Evolutionary conservation across 352 stramenopile genomes (phyloP), one percentile per base, ranked within the genome.

Genomic region (Salisapilia sapeloensis): DNA sequence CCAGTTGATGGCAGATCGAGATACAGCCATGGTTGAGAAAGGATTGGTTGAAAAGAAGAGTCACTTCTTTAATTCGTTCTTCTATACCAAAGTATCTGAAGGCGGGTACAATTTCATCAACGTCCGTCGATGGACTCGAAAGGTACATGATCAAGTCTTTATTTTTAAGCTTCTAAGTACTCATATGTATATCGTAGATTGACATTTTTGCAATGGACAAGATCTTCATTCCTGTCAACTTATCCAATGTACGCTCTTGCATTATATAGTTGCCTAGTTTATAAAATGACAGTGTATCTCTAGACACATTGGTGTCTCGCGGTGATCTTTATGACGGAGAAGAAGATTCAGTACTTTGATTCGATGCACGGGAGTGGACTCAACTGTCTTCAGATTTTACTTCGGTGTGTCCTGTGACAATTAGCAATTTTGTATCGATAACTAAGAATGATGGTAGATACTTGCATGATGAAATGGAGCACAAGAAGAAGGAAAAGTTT

Each of bases 201-300:
- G 75, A 91, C 43, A 17, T 91, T n/a, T 91, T 91, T 36, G 47
- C 66, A n/a, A 84, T 91, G 71, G 75, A 91, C 55, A 91, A 91
- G 40, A 61, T 91, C 42, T 87, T 87, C 38, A 58, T 91, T 3
- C 75, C 75, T 3, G 61, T 91, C 32, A 87, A 91, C 34, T 53
- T 91, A n/a, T 72, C 60, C 27, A 87, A 91, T 36, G 75, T 86
- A 60, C 37, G 64, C 48, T 8, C 39, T 12, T 15, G 19, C 19
- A 23, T 39, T 13, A 25, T 19, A 7, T 34, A 4, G 9, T 8
- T 20, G 5, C 9, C 41, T 29, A 14, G 14, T 17, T 27, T 12
- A n/a, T 13, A 6, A 18, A 15, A 17, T 35, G 1, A n/a, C n/a
- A n/a, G n/a, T n/a, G 4, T 25, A 38, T 48, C 0, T 31, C 8